Base-by-base conservation (phyloP, 225 moss, liverwort and hornwort genomes). In the Sphagnum contortum region DNA sequence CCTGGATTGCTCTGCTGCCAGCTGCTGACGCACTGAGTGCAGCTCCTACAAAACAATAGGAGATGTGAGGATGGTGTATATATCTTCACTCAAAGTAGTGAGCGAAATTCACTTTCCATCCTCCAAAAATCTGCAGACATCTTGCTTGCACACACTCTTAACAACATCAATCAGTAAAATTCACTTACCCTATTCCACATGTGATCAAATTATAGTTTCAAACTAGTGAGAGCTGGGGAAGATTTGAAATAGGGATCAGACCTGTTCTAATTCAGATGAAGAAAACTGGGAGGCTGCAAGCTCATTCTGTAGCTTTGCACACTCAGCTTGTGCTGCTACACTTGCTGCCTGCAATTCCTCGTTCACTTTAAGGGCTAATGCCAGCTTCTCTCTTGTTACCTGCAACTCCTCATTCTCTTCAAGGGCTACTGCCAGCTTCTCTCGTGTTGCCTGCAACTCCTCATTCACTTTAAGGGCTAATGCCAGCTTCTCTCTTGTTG, bases 1-100 rank as follows among this genome's bases (percentile, higher is more conserved):
- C 69, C 91, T 80, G 2, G 87, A 77, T 73, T 94, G 94, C 77
- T 94, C 91, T 7, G 83, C 83, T 57, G 87, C 89, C 64, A 94
- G 68, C 78, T 94, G 94, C 50, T 85, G 87, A 71, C 94, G 89
- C 59, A 87, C 94, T 44, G 89, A 83, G 50, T 76, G 71, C 10
- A 94, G 71, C 75, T 94, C 94, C 89, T 81, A 2, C 59, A 60
- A 54, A 49, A 3, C 54, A 62, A 64, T 5, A 29, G 29, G 61
- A 47, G 2, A 12, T 11, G 12, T n/a, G 54, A 6, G 53, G 4
- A 58, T 29, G 63, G 62, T 12, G 48, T 45, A 9, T 14, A 3
- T 46, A 48, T 48, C 13, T 7, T 12, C 13, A 64, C 9, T 46
- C 6, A 64, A 48, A 4, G n/a, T 64, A 3, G 10, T n/a, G 45